Evolutionary conservation across 179 eudicot genomes (phyloP).

Genomic region (Drosera spatulata): DNA sequence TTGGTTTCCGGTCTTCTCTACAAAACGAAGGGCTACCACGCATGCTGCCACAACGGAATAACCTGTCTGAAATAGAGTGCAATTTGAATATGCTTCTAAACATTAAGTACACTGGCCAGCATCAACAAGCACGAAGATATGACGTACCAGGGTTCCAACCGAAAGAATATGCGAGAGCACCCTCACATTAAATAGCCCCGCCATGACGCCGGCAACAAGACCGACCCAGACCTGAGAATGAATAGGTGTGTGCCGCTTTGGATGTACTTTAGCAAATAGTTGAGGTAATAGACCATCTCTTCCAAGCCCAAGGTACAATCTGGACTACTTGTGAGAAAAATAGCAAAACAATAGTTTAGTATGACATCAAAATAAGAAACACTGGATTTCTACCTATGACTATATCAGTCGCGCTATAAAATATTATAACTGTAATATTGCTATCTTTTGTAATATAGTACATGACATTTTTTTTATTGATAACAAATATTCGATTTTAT

Average conservation of each 20-base stretch:
- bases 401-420: too few relatives aligned
- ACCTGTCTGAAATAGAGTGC: conserved; percentile 59
- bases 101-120: conserved; percentile 1
- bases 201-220: conserved; percentile 69
- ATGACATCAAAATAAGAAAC: too few relatives aligned
- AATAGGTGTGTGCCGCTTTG: conserved; percentile 70
- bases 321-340: conserved; percentile 47
- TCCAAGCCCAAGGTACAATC: conserved; percentile 92
- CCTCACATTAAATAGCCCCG: conserved; percentile 73
- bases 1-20: conserved; percentile 35
- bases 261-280: conserved; percentile 74
- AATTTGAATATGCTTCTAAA: conserved; percentile 7
- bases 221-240: conserved; percentile 95
- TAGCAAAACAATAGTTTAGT: too few relatives aligned
- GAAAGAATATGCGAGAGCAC: conserved; percentile 89
- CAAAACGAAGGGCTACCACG: conserved; percentile 76
- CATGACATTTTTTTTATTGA: too few relatives aligned
- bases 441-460: too few relatives aligned
- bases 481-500: too few relatives aligned
- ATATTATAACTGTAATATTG: too few relatives aligned
- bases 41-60: conserved; percentile 97
- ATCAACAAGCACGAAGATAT: conserved; percentile 6
- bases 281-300: conserved; percentile 88
- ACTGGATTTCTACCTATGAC: too few relatives aligned
- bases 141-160: conserved; percentile 88